These are phyloP conservation scores for Teunomyces cretensis DNA, from an alignment of 805 yeast genomes.

Conservation along the genomic window DNA sequence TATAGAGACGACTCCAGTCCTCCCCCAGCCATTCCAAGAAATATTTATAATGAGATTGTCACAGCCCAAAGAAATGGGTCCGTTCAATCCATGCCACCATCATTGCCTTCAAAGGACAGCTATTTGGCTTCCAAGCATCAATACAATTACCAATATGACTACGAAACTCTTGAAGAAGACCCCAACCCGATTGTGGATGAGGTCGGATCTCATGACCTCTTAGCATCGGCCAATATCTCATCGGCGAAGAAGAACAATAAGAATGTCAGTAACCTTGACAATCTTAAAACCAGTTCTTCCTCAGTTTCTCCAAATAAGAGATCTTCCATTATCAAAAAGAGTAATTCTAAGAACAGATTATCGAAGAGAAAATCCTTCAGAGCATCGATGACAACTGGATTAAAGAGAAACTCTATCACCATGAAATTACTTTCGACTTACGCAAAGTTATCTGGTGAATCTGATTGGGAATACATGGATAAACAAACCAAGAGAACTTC, in stretches of 20 bases:
- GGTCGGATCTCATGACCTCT: conserved; percentile 16
- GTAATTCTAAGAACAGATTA: conserved; percentile 29
- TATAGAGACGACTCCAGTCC: conserved; percentile 13
- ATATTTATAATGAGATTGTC: conserved; percentile 44
- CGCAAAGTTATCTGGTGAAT: conserved; percentile 64
- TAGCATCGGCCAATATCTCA: conserved; percentile 28
- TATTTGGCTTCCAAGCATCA: conserved; percentile 8
- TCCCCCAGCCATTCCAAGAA: conserved; percentile 39
- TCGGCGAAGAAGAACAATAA: conserved; percentile 1
- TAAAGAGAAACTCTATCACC: conserved; percentile 69
- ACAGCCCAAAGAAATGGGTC: conserved; percentile 30
- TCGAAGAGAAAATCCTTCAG: conserved; percentile 37
- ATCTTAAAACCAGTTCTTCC: not conserved
- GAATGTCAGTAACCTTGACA: not conserved
- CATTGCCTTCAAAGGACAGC: conserved; percentile 41
- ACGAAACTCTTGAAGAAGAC: not conserved
- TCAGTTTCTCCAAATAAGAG: conserved; percentile 22
- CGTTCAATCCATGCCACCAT: conserved; percentile 34
- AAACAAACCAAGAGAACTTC: conserved; percentile 74
- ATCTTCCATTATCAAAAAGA: conserved; percentile 24
- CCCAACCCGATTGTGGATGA: conserved; percentile 20
- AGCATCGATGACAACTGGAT: conserved; percentile 43
- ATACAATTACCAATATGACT: conserved; percentile 3
- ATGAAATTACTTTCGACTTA: conserved; percentile 69
- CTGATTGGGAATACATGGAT: conserved; percentile 68